A percentile compares a stretch with the other conserved stretches of the same genome.
phyloP scores from a whole-genome alignment of 1,139 yeast genomes.

The Yamadazyma oceani region DNA sequence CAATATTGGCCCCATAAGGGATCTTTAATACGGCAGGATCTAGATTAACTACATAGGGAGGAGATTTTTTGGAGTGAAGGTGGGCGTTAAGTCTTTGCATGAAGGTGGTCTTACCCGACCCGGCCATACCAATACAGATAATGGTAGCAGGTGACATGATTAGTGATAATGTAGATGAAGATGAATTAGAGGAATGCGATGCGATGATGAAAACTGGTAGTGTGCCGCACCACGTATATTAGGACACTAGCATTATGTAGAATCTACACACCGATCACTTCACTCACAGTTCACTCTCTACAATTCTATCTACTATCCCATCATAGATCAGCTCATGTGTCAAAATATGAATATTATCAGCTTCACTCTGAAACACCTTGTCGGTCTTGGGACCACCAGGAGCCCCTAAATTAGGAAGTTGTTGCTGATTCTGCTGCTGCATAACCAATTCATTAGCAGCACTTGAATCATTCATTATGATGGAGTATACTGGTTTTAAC shows the following conservation, averaged over 20 bases:
- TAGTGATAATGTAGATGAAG: slow-evolving; percentile 2
- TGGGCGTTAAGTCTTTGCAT: slow-evolving; percentile 94
- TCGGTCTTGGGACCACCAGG: slow-evolving; percentile 63
- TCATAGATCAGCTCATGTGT: slow-evolving; percentile 54
- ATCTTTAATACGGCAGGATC: slow-evolving; percentile 95
- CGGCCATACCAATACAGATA: slow-evolving; percentile 95
- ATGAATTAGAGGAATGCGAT: slow-evolving; percentile 2
- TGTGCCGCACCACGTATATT: not conserved
- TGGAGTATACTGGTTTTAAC: slow-evolving; percentile 73
- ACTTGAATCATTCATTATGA: slow-evolving; percentile 58
- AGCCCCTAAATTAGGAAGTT: slow-evolving; percentile 43
- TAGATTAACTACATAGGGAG: slow-evolving; percentile 86
- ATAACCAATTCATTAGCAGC: slow-evolving; percentile 51
- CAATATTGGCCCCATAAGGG: slow-evolving; percentile 93
- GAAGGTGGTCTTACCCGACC: slow-evolving; percentile 96
- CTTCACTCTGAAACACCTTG: slow-evolving; percentile 64
- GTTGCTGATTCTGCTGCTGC: slow-evolving; percentile 49
- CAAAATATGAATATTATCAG: slow-evolving; percentile 73
- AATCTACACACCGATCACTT: too few relatives aligned
- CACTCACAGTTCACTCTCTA: slow-evolving; percentile 29
- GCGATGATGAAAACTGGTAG: slow-evolving; percentile 4
- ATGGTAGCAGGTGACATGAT: slow-evolving; percentile 63
- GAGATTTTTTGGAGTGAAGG: slow-evolving; percentile 67
- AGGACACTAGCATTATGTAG: too few relatives aligned
- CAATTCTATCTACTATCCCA: slow-evolving; percentile 65